These are phyloP conservation scores for Candida schatavii DNA, from an alignment of 805 yeast species.

Conservation along the genomic window DNA sequence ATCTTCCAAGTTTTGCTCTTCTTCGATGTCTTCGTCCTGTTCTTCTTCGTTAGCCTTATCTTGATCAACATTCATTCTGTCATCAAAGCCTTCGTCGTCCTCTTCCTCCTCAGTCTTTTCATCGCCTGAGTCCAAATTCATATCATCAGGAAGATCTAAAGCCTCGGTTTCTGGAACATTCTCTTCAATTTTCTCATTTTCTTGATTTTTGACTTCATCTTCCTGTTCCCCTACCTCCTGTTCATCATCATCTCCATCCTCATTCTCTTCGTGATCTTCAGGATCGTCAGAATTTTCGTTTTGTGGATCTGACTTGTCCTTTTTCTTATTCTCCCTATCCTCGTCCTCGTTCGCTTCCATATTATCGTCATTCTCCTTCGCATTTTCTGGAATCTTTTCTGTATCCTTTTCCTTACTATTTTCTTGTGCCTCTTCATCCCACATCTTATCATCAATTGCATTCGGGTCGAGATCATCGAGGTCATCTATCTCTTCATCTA, in stretches of 20 bases:
- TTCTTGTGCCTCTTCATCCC: conserved; percentile 89
- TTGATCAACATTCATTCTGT: conserved; percentile 21
- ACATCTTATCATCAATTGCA: conserved; percentile 95
- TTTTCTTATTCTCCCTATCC: conserved; percentile 32
- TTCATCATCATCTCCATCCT: conserved; percentile 53
- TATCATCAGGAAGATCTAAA: conserved; percentile 87
- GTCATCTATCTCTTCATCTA: conserved; percentile 88
- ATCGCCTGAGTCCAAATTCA: conserved; percentile 80
- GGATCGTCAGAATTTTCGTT: conserved; percentile 43
- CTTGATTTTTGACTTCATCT: conserved; percentile 69
- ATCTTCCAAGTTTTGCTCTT: conserved; percentile 30
- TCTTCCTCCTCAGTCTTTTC: conserved; percentile 47
- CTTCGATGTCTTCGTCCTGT: conserved; percentile 26
- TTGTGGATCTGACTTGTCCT: conserved; percentile 27
- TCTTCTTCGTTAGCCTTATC: conserved; percentile 25
- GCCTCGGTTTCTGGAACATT: conserved; percentile 82
- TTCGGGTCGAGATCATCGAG: conserved; percentile 89
- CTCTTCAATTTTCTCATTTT: conserved; percentile 65
- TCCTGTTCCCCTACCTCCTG: conserved; percentile 83
- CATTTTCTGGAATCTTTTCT: conserved; percentile 61
- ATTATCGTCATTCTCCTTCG: conserved; percentile 49
- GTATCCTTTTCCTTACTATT: conserved; percentile 79
- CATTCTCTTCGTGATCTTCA: conserved; percentile 34
- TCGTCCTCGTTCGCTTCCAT: conserved; percentile 48
- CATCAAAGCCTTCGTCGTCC: conserved; percentile 27